Base-by-base conservation (phyloP, 2,329 filamentous ascomycete species). In the Geoglossum cookeanum region DNA sequence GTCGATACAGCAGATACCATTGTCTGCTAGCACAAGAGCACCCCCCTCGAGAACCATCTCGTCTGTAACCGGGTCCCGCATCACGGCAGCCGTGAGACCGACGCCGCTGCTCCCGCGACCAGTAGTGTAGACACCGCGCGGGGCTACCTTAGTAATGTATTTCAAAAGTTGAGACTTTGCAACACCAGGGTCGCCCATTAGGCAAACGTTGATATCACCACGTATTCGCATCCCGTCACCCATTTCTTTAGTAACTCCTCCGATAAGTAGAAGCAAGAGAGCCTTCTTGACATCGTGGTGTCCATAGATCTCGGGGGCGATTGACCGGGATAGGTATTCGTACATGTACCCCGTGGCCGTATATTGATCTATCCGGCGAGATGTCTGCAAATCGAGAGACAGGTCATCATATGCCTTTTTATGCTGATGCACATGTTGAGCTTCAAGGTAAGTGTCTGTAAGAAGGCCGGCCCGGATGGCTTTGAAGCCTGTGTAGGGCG, bases 161-260 rank as follows among this genome's bases (percentile, higher is more conserved):
- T 96, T 97, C 63, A 98, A 78, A 63, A 98, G 75, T 74, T 98
- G 92, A 42, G 92, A 98, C 74, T 98, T 98, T 73, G 92, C 92
- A 67, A 98, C 92, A 87, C 92, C 92, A 68, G 92, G 92, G 67
- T 98, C 92, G 77, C 92, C 92, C 92, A 98, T 98, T 66, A 98
- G 74, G 69, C 92, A 97, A 61, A 98, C 84, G 72, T 98, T 98
- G 75, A 98, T 94, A 67, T 98, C 92, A 65, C 92, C 92, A 77
- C 92, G 88, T 68, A 98, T 98, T 65, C 89, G 85, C 92, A 98
- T 97, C 60, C 92, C 92, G 66, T 98, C 92, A 56, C 89, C 89
- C 79, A 97, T 94, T 66, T 92, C 84, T 71, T 98, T 98, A 3
- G 83, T 92, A 1, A 96, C 91, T 73, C 92, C 92, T 60, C 92